A percentile compares a stretch with the other conserved stretches of the same genome.
phyloP scores from a whole-genome alignment of 805 yeast genomes.

The Wickerhamiella shivajii region DNA sequence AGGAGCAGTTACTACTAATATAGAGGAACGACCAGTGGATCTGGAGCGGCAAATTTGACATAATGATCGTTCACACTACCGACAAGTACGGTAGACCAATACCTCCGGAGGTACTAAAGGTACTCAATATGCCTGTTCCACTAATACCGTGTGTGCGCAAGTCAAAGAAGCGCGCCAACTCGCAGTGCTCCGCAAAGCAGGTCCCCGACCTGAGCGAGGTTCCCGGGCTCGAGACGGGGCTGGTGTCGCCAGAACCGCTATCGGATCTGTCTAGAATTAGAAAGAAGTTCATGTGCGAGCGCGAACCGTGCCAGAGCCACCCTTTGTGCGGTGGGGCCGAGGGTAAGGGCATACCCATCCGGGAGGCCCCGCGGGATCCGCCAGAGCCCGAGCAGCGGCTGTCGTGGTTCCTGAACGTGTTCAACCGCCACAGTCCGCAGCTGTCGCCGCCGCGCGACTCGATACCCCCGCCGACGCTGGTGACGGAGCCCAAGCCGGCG shows the following conservation, averaged over 20 bases:
- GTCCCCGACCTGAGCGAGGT: background rate
- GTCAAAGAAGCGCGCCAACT: background rate
- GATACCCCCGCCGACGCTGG: background rate
- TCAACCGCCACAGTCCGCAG: no score
- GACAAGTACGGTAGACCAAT: constrained; percentile 9
- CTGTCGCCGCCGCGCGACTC: no score
- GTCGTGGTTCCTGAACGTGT: no score
- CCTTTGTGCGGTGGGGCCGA: no score
- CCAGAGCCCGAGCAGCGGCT: no score
- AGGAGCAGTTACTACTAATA: background rate
- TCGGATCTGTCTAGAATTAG: no score
- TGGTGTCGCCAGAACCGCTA: no score
- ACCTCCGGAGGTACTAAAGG: constrained; percentile 5
- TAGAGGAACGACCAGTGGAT: background rate
- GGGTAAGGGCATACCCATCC: no score
- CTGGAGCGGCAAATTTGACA: background rate
- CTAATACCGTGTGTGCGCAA: no score
- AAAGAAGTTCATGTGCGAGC: no score
- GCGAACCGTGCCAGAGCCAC: no score
- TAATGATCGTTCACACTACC: constrained; percentile 7
- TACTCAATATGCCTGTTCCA: constrained; percentile 8
- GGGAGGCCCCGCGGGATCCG: no score
- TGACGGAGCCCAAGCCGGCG: background rate
- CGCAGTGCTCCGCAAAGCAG: background rate
- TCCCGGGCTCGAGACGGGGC: background rate